Evolutionary conservation across 768 basidiomycete genomes (phyloP).

Genomic region (Clavulina sp.): DNA sequence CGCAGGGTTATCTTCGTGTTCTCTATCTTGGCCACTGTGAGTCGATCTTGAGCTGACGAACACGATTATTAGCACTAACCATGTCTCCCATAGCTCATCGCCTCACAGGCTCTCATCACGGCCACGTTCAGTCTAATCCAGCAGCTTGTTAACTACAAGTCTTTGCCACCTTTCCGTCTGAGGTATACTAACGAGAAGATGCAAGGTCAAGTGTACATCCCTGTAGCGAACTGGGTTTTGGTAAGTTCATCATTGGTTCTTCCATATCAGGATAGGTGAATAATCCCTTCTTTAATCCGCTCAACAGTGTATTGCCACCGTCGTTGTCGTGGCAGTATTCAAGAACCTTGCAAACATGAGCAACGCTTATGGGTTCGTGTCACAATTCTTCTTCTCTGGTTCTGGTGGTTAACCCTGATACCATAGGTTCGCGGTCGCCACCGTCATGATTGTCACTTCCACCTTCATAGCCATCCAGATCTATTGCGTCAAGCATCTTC

Average conservation of each 20-base stretch:
- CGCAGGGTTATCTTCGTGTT: constrained; percentile 42
- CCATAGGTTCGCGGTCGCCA: constrained; percentile 44
- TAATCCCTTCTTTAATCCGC: constrained; percentile 3
- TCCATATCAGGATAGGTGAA: background rate
- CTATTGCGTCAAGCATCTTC: constrained; percentile 33
- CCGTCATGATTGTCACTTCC: constrained; percentile 47
- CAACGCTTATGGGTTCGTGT: constrained; percentile 27
- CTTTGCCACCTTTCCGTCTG: constrained; percentile 38
- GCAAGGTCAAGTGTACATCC: constrained; percentile 51
- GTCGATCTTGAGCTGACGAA: constrained; percentile 12
- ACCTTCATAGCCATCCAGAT: constrained; percentile 40
- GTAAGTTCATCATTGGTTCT: constrained; percentile 15
- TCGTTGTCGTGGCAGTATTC: constrained; percentile 40
- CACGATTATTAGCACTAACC: background rate
- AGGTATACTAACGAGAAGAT: constrained; percentile 40
- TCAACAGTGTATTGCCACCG: constrained; percentile 27
- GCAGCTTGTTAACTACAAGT: constrained; percentile 45
- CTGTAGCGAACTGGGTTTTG: constrained; percentile 37
- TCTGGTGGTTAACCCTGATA: background rate
- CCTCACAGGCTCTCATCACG: constrained; percentile 52
- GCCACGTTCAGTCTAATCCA: constrained; percentile 38
- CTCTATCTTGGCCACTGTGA: constrained; percentile 41
- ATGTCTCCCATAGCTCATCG: constrained; percentile 28
- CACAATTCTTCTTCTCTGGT: background rate
- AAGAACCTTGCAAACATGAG: constrained; percentile 34